Conservation (phyloP, 768 basidiomycete genomes). For the Serpula lacrymans region DNA sequence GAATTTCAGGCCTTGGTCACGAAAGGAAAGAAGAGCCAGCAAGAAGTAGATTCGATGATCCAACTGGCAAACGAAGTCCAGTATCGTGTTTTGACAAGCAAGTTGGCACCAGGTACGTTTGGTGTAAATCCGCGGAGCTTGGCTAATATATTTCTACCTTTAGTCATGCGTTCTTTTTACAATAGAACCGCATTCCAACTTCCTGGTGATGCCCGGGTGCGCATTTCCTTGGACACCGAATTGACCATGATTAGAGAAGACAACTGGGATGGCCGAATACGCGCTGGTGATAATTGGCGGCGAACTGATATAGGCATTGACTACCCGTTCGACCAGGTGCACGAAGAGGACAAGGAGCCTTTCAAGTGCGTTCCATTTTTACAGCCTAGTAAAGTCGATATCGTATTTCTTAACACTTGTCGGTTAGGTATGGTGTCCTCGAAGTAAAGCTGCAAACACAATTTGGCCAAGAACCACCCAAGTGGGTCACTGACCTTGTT, state of each 20-base stretch:
- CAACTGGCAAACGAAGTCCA: constrained; percentile 98
- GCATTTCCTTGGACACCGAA: constrained; percentile 97
- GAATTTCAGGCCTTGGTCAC: constrained; percentile 85
- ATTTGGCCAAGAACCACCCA: constrained; percentile 89
- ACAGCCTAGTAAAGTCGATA: too few species aligned
- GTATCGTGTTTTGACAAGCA: constrained; percentile 80
- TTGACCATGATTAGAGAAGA: constrained; percentile 94
- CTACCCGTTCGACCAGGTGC: constrained; percentile 78
- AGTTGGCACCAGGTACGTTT: constrained; percentile 73
- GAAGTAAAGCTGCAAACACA: constrained; percentile 99
- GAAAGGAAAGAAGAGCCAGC: constrained; percentile 90
- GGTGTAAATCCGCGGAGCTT: neutral
- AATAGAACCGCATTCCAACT: constrained; percentile 99
- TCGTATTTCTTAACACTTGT: neutral
- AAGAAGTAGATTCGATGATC: constrained; percentile 91
- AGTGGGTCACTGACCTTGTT: constrained; percentile 97
- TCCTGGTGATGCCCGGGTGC: constrained; percentile 96
- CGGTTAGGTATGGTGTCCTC: constrained; percentile 76
- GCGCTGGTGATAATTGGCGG: constrained; percentile 91
- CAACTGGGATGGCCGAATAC: constrained; percentile 82
- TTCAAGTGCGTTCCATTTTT: constrained; percentile 63
- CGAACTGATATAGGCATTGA: constrained; percentile 92
- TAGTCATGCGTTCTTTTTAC: constrained; percentile 97
- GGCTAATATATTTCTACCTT: neutral
- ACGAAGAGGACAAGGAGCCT: constrained; percentile 77